Evolutionary conservation across 2,329 filamentous ascomycete species (phyloP).

Genomic region (Fusarium cicatricum): DNA sequence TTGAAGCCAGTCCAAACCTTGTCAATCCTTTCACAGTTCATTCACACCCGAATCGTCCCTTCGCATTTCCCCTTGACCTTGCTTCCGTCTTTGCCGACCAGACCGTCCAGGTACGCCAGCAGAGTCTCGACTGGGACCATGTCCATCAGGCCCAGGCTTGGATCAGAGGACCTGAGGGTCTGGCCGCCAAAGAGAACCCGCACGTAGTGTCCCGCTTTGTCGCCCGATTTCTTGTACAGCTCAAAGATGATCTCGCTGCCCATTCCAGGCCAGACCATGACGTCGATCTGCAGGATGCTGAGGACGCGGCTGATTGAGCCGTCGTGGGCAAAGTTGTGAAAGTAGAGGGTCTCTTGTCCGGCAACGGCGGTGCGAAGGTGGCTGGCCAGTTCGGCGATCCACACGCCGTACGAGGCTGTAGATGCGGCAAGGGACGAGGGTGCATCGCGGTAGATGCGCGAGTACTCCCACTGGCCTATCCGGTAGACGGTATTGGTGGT

Average conservation of each 20-base stretch:
- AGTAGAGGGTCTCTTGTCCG: constrained; percentile 59
- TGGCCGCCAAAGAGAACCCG: constrained; percentile 76
- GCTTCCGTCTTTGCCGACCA: constrained; percentile 65
- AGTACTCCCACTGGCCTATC: constrained; percentile 83
- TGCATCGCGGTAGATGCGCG: constrained; percentile 76
- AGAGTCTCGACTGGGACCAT: constrained; percentile 74
- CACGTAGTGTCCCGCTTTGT: constrained; percentile 56
- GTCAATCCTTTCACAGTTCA: too few relatives aligned
- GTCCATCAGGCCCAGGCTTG: constrained; percentile 71
- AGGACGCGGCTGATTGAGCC: constrained; percentile 73
- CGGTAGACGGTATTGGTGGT: constrained; percentile 76
- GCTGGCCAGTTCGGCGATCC: constrained; percentile 73
- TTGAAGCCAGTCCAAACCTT: too few relatives aligned
- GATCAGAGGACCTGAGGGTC: constrained; percentile 72
- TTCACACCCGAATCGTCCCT: constrained; percentile 6
- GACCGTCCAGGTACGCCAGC: constrained; percentile 74
- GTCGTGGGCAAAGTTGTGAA: constrained; percentile 84
- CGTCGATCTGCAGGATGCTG: constrained; percentile 70
- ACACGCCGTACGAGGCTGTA: constrained; percentile 72
- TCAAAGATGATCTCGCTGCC: constrained; percentile 81
- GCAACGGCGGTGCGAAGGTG: constrained; percentile 66
- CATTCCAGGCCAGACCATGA: constrained; percentile 88
- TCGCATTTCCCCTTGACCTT: constrained; percentile 50
- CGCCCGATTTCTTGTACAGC: constrained; percentile 59
- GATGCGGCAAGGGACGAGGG: constrained; percentile 68